Percentiles rank a stretch among this genome's conserved stretches.
phyloP scores from a whole-genome alignment of 2,329 filamentous ascomycete species.

The Periconia macrospinosa region DNA sequence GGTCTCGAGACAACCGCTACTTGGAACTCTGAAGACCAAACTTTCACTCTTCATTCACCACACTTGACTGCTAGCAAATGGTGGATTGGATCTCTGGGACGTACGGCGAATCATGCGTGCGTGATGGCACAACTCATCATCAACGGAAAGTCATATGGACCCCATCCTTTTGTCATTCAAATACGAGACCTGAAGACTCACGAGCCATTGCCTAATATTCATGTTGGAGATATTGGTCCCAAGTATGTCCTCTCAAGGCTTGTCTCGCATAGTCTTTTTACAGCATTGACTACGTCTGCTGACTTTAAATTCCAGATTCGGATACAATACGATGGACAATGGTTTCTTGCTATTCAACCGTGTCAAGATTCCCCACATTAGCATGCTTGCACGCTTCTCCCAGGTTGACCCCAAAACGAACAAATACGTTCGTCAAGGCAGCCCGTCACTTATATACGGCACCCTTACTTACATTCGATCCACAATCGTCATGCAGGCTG shows the following conservation, averaged over 20 bases:
- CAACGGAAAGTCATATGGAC: constrained; percentile 68
- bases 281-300: neutral
- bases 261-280: neutral
- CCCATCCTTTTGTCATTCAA: constrained; percentile 77
- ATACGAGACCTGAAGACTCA: constrained; percentile 60
- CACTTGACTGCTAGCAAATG: constrained; percentile 76
- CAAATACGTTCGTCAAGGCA: constrained; percentile 68
- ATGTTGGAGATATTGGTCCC: constrained; percentile 79
- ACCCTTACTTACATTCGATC: constrained; percentile 76
- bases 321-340: constrained; percentile 82
- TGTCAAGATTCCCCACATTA: constrained; percentile 72
- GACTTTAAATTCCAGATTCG: constrained; percentile 28
- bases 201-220: constrained; percentile 54
- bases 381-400: constrained; percentile 73
- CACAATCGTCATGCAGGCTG: constrained; percentile 73
- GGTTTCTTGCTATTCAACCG: constrained; percentile 78
- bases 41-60: constrained; percentile 74
- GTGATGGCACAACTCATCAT: constrained; percentile 78
- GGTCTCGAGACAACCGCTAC: constrained; percentile 70
- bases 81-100: constrained; percentile 81
- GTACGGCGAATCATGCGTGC: constrained; percentile 74
- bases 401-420: constrained; percentile 68
- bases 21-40: constrained; percentile 74
- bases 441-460: constrained; percentile 71
- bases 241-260: constrained; percentile 47